phyloP scores from a whole-genome alignment of 805 yeast species.

The Priceomyces fermenticarens region DNA sequence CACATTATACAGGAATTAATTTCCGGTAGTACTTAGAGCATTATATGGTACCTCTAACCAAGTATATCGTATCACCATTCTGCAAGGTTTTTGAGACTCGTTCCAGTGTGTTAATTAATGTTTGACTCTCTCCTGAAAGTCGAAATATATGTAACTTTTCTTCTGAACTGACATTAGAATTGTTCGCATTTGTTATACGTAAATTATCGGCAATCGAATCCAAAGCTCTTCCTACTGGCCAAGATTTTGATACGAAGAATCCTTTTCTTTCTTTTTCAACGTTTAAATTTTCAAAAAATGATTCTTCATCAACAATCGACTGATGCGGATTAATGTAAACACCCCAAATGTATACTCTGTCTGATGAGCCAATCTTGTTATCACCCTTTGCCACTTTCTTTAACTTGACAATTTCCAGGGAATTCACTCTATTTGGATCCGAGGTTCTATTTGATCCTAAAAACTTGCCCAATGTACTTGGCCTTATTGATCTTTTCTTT shows the following conservation, averaged over 20 bases:
- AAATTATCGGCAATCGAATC: conserved; percentile 50
- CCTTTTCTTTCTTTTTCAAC: conserved; percentile 27
- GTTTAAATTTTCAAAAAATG: conserved; percentile 19
- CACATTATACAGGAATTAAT: neutral
- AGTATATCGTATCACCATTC: conserved; percentile 50
- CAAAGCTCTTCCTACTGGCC: conserved; percentile 60
- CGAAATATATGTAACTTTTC: conserved; percentile 49
- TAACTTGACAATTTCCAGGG: conserved; percentile 30
- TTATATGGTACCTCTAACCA: conserved; percentile 46
- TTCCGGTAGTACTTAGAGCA: neutral
- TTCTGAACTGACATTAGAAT: conserved; percentile 36
- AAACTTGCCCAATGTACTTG: conserved; percentile 4
- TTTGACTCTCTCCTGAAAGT: conserved; percentile 24
- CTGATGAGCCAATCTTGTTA: conserved; percentile 35
- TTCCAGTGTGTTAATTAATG: conserved; percentile 25
- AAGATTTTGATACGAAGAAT: conserved; percentile 48
- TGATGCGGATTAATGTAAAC: conserved; percentile 33
- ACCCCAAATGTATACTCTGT: conserved; percentile 51
- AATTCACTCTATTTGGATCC: conserved; percentile 11
- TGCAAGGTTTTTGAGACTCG: conserved; percentile 40
- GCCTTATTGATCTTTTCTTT: conserved; percentile 10
- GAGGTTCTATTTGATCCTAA: conserved; percentile 3
- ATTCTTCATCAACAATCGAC: conserved; percentile 19
- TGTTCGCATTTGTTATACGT: conserved; percentile 49
- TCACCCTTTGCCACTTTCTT: conserved; percentile 54